Evolutionary conservation across 163 green algal species (phyloP).

Genomic region (Scenedesmus sp.): DNA sequence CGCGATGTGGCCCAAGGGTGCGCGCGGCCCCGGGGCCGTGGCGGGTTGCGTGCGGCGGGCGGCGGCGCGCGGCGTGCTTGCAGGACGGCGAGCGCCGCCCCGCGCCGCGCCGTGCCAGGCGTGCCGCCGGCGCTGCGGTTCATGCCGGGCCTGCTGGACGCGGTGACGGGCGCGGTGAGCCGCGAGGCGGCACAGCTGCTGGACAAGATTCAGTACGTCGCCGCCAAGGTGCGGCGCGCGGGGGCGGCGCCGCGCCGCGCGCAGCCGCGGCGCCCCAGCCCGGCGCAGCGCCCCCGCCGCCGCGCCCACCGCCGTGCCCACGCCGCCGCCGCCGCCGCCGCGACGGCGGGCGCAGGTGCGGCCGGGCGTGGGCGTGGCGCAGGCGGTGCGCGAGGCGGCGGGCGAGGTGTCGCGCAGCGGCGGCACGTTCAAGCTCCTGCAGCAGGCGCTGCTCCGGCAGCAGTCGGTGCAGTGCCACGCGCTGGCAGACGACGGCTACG

Average conservation of each 20-base stretch:
- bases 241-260: too few relatives aligned
- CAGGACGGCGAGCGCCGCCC: too few relatives aligned
- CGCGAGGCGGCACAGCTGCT: conserved; percentile 23
- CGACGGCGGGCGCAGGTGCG: conserved; percentile 16
- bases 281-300: too few relatives aligned
- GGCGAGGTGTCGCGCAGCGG: not conserved
- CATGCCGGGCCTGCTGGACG: conserved; percentile 40
- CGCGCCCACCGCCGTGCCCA: too few relatives aligned
- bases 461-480: too few relatives aligned
- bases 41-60: too few relatives aligned
- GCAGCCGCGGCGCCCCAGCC: too few relatives aligned
- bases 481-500: too few relatives aligned
- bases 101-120: too few relatives aligned
- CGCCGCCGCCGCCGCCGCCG: too few relatives aligned
- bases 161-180: conserved; percentile 29
- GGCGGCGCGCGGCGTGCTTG: too few relatives aligned
- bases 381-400: conserved; percentile 1
- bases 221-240: conserved; percentile 40
- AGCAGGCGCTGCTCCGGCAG: conserved; percentile 3
- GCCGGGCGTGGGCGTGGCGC: not conserved
- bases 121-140: conserved; percentile 15
- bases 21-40: too few relatives aligned
- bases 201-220: conserved; percentile 43
- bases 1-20: conserved; percentile 48
- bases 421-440: conserved; percentile 36